Evolutionary conservation across 495 filamentous ascomycete species (phyloP), one percentile per base, ranked within the genome.

Genomic region (Neurospora terricola): DNA sequence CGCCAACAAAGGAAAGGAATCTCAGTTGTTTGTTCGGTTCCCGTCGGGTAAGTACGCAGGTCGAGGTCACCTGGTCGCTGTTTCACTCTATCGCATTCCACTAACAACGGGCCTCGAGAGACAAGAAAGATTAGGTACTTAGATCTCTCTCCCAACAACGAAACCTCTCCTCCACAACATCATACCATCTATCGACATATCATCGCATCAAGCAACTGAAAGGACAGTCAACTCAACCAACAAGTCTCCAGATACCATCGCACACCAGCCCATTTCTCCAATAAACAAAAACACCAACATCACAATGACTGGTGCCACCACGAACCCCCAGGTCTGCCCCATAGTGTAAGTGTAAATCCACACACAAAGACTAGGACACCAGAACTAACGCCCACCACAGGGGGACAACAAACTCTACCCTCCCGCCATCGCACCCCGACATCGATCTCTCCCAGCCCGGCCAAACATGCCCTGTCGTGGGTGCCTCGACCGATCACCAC

Each of bases 401-500:
- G 1, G 43, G 43, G 10, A 54, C 45, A 0, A 84, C 82, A 39
- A 85, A 83, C 80, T 78, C 77, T 40, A 83, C 81, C 4, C 78
- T 85, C 1, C 83, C 83, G 0, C 83, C 83, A 0, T 79, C 78
- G 3, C 82, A 85, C 75, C 82, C 83, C 1, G 74, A 81, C 34
- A 72, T 85, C 75, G 83, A 85, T 77, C 79, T 85, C 72, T 81
- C 82, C 36, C 74, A 81, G 74, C 82, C 83, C 0, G 82, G 82
- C 30, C 82, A 84, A 73, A 79, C 72, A 18, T 85, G 82, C 72
- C 83, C 83, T 27, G 76, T 84, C 39, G 83, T 86, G 38, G 83
- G 83, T 59, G 84, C 84, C 38, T 81, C 80, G 71, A 82, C 84
- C 8, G 84, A 85, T 74, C 82, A 86, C 76, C 82, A 86, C 77